Percentiles rank a stretch among this genome's conserved stretches.
These are phyloP conservation scores for Pelargonium cotyledonis DNA, from an alignment of 441 rosid species.

Conservation along the genomic window DNA sequence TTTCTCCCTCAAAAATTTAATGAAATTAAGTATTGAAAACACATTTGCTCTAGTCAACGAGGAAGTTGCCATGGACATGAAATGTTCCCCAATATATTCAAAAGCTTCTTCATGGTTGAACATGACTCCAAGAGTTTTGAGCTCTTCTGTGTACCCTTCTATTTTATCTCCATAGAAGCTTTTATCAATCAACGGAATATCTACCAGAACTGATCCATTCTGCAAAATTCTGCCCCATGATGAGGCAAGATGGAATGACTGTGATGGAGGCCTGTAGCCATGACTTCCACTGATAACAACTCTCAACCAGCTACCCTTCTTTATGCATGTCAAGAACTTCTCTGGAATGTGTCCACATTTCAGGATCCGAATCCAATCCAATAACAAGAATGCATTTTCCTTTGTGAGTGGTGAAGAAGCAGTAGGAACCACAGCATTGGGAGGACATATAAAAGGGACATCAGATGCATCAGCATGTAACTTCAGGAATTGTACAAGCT, in stretches of 20 bases:
- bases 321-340: slow-evolving; percentile 41
- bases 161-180: slow-evolving; percentile 44
- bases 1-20: slow-evolving; percentile 38
- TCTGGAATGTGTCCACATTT: slow-evolving; percentile 23
- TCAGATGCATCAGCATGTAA: slow-evolving; percentile 32
- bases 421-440: slow-evolving; percentile 45
- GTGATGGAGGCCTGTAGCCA: slow-evolving; percentile 47
- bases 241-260: slow-evolving; percentile 44
- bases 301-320: slow-evolving; percentile 55
- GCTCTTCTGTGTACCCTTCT: slow-evolving; percentile 30
- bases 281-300: slow-evolving; percentile 35
- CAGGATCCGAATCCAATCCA: slow-evolving; percentile 43
- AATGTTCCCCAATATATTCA: slow-evolving; percentile 39
- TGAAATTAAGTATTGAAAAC: slow-evolving; percentile 46
- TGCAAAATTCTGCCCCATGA: slow-evolving; percentile 57
- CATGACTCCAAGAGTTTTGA: slow-evolving; percentile 53
- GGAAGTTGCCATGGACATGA: slow-evolving; percentile 42
- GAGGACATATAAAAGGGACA: slow-evolving; percentile 47
- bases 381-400: slow-evolving; percentile 41
- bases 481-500: slow-evolving; percentile 39
- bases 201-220: slow-evolving; percentile 43
- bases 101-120: slow-evolving; percentile 48
- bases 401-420: slow-evolving; percentile 46
- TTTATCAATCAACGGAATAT: slow-evolving; percentile 54
- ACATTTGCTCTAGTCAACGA: slow-evolving; percentile 31